Evolutionary conservation across 805 yeast genomes (phyloP).

Genomic region (Candida ovalis): DNA sequence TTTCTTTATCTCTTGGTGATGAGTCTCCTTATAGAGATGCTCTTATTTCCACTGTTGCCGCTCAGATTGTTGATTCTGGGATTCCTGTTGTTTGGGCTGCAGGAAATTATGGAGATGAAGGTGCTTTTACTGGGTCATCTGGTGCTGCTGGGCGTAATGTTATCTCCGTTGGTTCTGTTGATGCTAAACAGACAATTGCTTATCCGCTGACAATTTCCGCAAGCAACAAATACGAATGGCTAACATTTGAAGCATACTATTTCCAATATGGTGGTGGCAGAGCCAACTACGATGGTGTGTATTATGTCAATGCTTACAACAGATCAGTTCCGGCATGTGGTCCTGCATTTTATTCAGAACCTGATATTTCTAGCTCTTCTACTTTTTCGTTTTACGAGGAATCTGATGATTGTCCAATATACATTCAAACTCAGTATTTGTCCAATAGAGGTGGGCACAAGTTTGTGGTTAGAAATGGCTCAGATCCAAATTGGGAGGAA

Average conservation of each 20-base stretch:
- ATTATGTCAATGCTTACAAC: background rate
- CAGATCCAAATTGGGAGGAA: background rate
- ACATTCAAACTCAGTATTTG: background rate
- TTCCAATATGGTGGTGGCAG: background rate
- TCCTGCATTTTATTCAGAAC: background rate
- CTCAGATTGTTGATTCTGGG: conserved; percentile 11
- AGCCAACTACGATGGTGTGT: background rate
- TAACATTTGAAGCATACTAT: background rate
- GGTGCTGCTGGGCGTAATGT: conserved; percentile 7
- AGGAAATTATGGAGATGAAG: conserved; percentile 17
- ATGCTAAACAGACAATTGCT: conserved; percentile 6
- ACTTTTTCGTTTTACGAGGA: background rate
- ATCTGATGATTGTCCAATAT: background rate
- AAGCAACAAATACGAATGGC: conserved; percentile 1
- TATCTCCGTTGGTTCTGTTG: conserved; percentile 11
- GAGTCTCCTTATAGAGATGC: conserved; percentile 8
- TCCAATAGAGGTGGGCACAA: background rate
- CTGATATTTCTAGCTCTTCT: background rate
- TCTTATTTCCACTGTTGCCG: conserved; percentile 13
- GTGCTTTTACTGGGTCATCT: conserved; percentile 9
- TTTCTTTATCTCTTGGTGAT: conserved; percentile 18
- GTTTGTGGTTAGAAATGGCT: background rate
- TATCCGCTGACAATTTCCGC: conserved; percentile 6
- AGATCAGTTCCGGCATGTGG: background rate
- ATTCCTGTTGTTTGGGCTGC: conserved; percentile 17